Evolutionary conservation across 2,329 filamentous ascomycete species (phyloP).

Genomic region (Lasiodiplodia gonubiensis): DNA sequence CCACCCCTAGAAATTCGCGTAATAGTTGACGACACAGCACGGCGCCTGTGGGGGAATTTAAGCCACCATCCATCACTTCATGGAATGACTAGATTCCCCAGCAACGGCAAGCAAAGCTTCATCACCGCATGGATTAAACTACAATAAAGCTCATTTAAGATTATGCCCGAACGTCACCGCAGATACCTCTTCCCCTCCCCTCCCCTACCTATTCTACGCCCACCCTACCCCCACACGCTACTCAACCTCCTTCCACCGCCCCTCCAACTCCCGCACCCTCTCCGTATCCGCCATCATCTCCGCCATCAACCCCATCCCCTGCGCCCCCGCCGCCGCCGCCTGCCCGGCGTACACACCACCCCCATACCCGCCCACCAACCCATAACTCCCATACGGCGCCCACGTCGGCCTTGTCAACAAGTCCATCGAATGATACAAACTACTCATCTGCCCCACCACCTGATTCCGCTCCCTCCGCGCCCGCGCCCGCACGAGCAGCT

Average conservation of each 20-base stretch:
- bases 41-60: too few relatives aligned
- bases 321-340: conserved; percentile 2
- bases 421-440: not conserved
- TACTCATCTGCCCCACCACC: not conserved
- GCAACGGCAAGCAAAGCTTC: too few relatives aligned
- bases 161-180: too few relatives aligned
- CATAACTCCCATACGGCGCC: not conserved
- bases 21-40: too few relatives aligned
- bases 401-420: not conserved
- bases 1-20: too few relatives aligned
- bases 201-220: too few relatives aligned
- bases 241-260: conserved; percentile 8
- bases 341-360: not conserved
- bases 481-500: not conserved
- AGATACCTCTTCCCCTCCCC: too few relatives aligned
- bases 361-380: not conserved
- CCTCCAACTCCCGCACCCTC: not conserved
- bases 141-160: too few relatives aligned
- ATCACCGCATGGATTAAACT: too few relatives aligned
- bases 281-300: conserved; percentile 35
- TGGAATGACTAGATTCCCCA: too few relatives aligned
- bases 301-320: conserved; percentile 57
- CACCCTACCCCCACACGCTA: too few relatives aligned
- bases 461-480: not conserved
- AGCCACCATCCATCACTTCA: too few relatives aligned